Evolutionary conservation across 805 yeast species (phyloP).

Genomic region (Yarrowia porcina): DNA sequence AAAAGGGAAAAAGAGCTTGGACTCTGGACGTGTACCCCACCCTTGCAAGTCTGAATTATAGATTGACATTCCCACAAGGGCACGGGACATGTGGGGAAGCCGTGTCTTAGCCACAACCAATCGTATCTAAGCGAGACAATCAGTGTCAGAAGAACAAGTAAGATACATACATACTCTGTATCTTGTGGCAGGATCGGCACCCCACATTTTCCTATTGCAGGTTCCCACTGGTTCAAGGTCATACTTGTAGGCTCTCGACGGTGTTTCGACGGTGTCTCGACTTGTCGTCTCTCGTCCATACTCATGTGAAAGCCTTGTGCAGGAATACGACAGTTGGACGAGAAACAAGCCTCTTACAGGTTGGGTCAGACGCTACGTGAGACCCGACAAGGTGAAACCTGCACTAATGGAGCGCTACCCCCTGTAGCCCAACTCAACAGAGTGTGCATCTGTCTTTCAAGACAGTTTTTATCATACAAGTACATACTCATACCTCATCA

Average conservation of each 20-base stretch:
- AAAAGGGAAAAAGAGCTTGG: not conserved
- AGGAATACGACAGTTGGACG: not conserved
- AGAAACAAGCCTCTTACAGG: not conserved
- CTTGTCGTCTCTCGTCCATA: too few species aligned
- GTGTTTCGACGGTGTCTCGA: too few species aligned
- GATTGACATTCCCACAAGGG: not conserved
- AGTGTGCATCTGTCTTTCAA: not conserved
- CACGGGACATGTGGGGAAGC: constrained; percentile 12
- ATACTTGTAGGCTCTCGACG: too few species aligned
- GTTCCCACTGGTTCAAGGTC: too few species aligned
- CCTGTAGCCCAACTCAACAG: not conserved
- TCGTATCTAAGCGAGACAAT: not conserved
- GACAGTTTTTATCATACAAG: too few species aligned
- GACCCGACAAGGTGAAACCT: constrained; percentile 2
- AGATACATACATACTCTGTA: too few species aligned
- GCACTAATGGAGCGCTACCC: not conserved
- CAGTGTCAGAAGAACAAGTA: not conserved
- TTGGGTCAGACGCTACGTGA: not conserved
- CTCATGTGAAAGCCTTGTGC: too few species aligned
- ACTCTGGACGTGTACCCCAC: not conserved
- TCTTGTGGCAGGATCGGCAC: constrained; percentile 6
- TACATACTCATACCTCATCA: too few species aligned
- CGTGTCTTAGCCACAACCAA: not conserved
- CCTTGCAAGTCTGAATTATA: not conserved
- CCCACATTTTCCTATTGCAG: constrained; percentile 17